A percentile compares a stretch with the other conserved stretches of the same genome.
Conservation (phyloP, 768 basidiomycete genomes). For the Amyloporia xantha region DNA sequence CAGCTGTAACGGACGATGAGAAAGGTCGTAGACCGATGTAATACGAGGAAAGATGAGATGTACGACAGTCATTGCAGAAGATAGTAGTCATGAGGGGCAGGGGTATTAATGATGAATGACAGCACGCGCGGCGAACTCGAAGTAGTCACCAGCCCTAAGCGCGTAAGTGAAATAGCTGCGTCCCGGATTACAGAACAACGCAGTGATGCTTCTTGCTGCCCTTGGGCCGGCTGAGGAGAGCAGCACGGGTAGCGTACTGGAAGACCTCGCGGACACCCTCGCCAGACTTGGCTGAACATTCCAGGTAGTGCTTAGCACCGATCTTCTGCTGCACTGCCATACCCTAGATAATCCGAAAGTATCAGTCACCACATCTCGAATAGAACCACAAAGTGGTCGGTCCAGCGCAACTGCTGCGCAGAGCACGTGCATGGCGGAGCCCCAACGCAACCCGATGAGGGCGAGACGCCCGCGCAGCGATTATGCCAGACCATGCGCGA, state of each 20-base stretch:
- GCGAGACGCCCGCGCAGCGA: not conserved
- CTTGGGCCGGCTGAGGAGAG: constrained; percentile 60
- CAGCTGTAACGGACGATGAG: not conserved
- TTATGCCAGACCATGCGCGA: constrained; percentile 4
- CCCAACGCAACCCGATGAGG: not conserved
- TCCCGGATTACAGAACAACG: constrained; percentile 35
- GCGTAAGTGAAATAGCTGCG: not conserved
- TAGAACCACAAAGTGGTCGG: not conserved
- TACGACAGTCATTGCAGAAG: constrained; percentile 21
- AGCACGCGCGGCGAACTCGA: constrained; percentile 1
- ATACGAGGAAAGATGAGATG: constrained; percentile 18
- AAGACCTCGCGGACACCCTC: constrained; percentile 98
- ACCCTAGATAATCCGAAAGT: constrained; percentile 45
- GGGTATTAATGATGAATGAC: constrained; percentile 17
- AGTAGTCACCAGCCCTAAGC: not conserved
- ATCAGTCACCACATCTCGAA: constrained; percentile 2
- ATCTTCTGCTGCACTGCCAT: constrained; percentile 96
- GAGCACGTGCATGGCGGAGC: constrained; percentile 3
- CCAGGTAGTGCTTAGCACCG: constrained; percentile 91
- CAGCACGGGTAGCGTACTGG: constrained; percentile 93
- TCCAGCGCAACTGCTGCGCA: not conserved
- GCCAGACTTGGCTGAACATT: constrained; percentile 94
- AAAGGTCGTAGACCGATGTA: constrained; percentile 16
- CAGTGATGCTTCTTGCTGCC: constrained; percentile 36
- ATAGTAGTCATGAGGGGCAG: constrained; percentile 20